Percentiles rank a stretch among this genome's conserved stretches.
Evolutionary conservation across 2,329 filamentous ascomycete species (phyloP).

Genomic region (Pleoardoris graminearum): DNA sequence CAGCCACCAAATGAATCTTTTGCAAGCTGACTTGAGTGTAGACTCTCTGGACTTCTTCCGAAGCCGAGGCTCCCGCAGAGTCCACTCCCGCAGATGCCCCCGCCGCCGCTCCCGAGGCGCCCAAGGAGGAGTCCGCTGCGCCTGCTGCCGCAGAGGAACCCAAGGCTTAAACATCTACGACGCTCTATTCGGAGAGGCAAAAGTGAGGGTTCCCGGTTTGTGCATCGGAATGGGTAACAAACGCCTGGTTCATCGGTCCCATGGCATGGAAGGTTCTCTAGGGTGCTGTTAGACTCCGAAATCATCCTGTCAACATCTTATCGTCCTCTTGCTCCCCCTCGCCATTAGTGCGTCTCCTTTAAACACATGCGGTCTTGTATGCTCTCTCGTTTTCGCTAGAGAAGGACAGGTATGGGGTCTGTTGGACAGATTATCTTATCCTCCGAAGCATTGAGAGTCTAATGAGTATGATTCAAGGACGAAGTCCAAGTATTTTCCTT

Average conservation of each 20-base stretch:
- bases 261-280: slow-evolving; percentile 37
- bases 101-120: slow-evolving; percentile 58
- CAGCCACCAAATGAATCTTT: background rate
- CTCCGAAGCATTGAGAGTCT: slow-evolving; percentile 21
- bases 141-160: slow-evolving; percentile 62
- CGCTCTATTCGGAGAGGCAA: slow-evolving; percentile 34
- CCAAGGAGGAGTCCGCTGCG: slow-evolving; percentile 45
- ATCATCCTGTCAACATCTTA: slow-evolving; percentile 41
- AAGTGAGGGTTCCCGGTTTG: slow-evolving; percentile 39
- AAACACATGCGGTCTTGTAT: slow-evolving; percentile 11
- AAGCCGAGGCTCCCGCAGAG: slow-evolving; percentile 78
- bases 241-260: slow-evolving; percentile 36
- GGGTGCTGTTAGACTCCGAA: slow-evolving; percentile 44
- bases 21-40: slow-evolving; percentile 48
- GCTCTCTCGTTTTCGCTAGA: slow-evolving; percentile 5
- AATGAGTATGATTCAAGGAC: slow-evolving; percentile 22
- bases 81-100: slow-evolving; percentile 59
- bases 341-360: slow-evolving; percentile 1
- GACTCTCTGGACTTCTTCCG: slow-evolving; percentile 99
- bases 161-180: slow-evolving; percentile 55
- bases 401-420: background rate
- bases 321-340: background rate
- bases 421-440: slow-evolving; percentile 16
- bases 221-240: slow-evolving; percentile 38
- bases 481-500: background rate